Evolutionary conservation across 1,284 basidiomycete genomes (phyloP).

Genomic region (Cerrena zonata): DNA sequence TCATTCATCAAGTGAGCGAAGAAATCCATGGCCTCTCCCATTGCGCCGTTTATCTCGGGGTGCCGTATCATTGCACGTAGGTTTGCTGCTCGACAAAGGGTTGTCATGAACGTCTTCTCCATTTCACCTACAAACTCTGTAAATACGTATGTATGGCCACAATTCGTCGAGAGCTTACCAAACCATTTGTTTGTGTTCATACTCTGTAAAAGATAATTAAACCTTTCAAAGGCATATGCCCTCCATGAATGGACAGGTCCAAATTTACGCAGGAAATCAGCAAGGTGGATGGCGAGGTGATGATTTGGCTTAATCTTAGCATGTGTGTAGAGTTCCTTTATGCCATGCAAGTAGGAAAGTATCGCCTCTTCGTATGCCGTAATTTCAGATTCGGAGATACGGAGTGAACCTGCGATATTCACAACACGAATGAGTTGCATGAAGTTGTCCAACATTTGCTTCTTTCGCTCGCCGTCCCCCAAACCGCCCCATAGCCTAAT

Average conservation of each 20-base stretch:
- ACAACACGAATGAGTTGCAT: constrained; percentile 33
- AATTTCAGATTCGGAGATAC: constrained; percentile 20
- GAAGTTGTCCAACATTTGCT: constrained; percentile 32
- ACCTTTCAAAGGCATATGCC: constrained; percentile 33
- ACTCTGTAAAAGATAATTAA: constrained; percentile 29
- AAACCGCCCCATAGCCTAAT: constrained; percentile 29
- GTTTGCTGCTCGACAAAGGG: neutral
- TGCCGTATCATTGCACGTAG: neutral
- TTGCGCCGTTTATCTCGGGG: too few species aligned
- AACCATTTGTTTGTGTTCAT: constrained; percentile 28
- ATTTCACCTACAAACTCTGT: constrained; percentile 1
- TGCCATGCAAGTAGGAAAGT: constrained; percentile 22
- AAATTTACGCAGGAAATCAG: constrained; percentile 22
- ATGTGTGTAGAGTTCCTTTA: constrained; percentile 28
- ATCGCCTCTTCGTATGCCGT: constrained; percentile 25
- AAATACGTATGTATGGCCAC: neutral
- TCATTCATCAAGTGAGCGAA: too few species aligned
- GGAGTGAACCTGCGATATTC: too few species aligned
- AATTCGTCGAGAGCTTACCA: too few species aligned
- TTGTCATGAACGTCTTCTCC: constrained; percentile 2
- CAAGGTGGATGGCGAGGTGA: constrained; percentile 33
- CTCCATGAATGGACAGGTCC: constrained; percentile 34
- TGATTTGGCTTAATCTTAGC: constrained; percentile 31
- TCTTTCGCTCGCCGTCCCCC: neutral
- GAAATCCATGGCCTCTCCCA: too few species aligned